Percentiles rank a stretch among this genome's conserved stretches.
phyloP scores from a whole-genome alignment of 305 asterid genomes.

The Fraxinus paxiana region DNA sequence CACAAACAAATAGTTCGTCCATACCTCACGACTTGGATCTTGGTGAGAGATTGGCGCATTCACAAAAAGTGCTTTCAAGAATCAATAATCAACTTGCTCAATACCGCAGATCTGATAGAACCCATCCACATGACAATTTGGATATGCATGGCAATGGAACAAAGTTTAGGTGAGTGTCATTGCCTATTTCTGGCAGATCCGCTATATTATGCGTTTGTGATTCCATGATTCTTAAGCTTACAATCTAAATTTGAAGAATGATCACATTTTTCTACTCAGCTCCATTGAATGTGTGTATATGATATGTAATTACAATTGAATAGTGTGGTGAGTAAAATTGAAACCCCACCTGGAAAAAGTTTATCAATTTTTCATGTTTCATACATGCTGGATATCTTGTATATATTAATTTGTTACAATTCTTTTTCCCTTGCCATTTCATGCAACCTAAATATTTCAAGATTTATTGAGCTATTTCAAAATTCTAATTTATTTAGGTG shows the following conservation, averaged over 20 bases:
- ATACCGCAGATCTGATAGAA: constrained; percentile 30
- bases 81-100: constrained; percentile 43
- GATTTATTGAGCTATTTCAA: constrained; percentile 17
- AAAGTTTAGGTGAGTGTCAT: constrained; percentile 35
- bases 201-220: not conserved
- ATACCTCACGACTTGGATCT: constrained; percentile 36
- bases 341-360: not conserved
- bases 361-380: not conserved
- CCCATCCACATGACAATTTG: constrained; percentile 21
- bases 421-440: constrained; percentile 9
- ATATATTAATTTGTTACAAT: not conserved
- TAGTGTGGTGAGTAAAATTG: not conserved
- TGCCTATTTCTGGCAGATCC: not conserved
- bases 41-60: constrained; percentile 43
- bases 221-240: not conserved
- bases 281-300: constrained; percentile 4
- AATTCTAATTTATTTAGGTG: not conserved
- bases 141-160: constrained; percentile 24
- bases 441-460: constrained; percentile 27
- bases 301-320: not conserved
- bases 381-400: not conserved
- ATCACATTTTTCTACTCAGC: not conserved
- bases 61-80: constrained; percentile 46
- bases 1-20: constrained; percentile 29
- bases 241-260: not conserved